Base-by-base conservation (phyloP, 768 basidiomycete genomes). In the Tremella fuciformis region DNA sequence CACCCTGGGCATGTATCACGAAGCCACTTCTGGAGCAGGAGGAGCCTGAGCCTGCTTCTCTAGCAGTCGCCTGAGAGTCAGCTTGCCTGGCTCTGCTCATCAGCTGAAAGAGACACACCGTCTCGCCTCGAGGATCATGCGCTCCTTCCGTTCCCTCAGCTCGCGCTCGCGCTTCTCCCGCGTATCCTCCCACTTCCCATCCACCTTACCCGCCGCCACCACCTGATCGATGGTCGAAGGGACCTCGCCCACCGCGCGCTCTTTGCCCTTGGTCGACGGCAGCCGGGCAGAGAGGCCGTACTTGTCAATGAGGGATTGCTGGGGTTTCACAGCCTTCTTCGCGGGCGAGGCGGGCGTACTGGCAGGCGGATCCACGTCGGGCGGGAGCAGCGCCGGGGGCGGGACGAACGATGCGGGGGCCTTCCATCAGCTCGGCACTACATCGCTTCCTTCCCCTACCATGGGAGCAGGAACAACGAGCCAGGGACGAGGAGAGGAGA, bases 91-190 rank as follows among this genome's bases (percentile, higher is more conserved):
- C 51, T 8, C n/a, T 24, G 15, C 7, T 9, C 11, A 40, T 29
- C 18, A 16, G 8, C 6, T 22, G 13, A 19, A 15, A 46, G 26
- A 16, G 6, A 71, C 67, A 63, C 68, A 73, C 76, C 65, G 57
- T 48, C 76, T 73, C 15, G 75, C 75, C 52, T 74, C 73, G 16
- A 77, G 57, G 22, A 77, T 67, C 73, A 77, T 71, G 53, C 59
- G 50, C 64, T 76, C 76, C 56, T 77, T 77, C 57, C 75, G 59
- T 60, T 71, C 68, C 57, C 54, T 70, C 59, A 77, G 54, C 9
- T 61, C 68, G 46, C 55, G 49, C 62, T 74, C 72, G 41, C 74
- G 54, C 54, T 63, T 64, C 58, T 74, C 71, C 46, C 57, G 63
- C 48, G 70, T 69, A 48, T 64, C 64, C 19, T 65, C 74, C 76